Base-by-base conservation (phyloP, 2,329 filamentous ascomycete species). In the Thielaviopsis ethacetica region DNA sequence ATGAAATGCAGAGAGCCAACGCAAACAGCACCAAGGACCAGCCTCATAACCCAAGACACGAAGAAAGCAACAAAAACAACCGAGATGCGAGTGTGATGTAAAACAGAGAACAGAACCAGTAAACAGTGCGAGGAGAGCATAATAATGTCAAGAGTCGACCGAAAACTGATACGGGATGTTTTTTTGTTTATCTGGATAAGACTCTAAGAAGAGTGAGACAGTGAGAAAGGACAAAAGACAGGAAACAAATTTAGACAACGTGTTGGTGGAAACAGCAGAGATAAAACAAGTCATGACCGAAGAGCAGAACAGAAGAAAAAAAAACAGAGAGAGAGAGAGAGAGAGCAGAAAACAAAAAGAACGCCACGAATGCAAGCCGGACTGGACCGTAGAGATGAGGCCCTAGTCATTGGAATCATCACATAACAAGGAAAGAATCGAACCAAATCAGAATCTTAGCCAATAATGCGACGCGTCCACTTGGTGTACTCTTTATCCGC, bases 391-490 rank as follows among this genome's bases (percentile, higher is more conserved):
- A 56, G 19, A 57, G 12, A 54, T 13, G n/a, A 21, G 6, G 30
- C 41, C 21, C 15, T 12, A 52, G 49, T 26, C 47, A 10, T 26
- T 13, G 19, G 12, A 9, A 26, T 38, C 30, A 47, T 12, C 15
- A 19, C 17, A 56, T 24, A 26, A 56, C 10, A 2, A 19, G 26
- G 4, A n/a, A 34, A n/a, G n/a, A n/a, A n/a, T n/a, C n/a, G 27
- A 15, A 21, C 3, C 19, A 13, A 17, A n/a, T 15, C 21, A 50
- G 19, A 49, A n/a, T 2, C 19, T 58, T 56, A 63, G 15, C 59
- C 62, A n/a, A 61, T 27, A n/a, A 62, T 55, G n/a, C 61, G 50
- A 3, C 68, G 63, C 0, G 68, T 65, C 67, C 68, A 71, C 17
- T 54, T 56, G 63, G 64, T 67, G 63, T 66, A 70, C 5, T 56